Conservation (phyloP, 129 eudicot genomes). For the Rutidosis leptorrhynchoides region DNA sequence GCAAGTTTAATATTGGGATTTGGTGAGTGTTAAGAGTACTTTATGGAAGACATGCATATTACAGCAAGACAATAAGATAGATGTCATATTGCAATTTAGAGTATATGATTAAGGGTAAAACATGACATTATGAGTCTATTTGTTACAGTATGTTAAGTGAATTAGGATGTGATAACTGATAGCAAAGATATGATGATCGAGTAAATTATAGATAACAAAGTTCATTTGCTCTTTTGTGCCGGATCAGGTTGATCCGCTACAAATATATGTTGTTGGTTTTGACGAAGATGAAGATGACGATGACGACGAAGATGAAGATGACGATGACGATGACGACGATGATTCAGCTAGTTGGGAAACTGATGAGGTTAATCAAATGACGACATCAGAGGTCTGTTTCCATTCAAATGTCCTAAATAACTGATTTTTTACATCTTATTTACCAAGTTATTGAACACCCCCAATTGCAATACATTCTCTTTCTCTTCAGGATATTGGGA, state of each 20-base stretch:
- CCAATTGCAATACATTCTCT: conserved; percentile 1
- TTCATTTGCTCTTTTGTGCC: conserved; percentile 23
- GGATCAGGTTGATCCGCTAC: conserved; percentile 93
- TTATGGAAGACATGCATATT: conserved; percentile 13
- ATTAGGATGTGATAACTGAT: too few species aligned
- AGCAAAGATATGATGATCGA: too few species aligned
- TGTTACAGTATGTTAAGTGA: too few species aligned
- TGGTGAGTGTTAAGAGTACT: neutral
- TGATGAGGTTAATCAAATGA: conserved; percentile 65
- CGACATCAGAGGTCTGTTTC: conserved; percentile 51
- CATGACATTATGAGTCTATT: conserved; percentile 7
- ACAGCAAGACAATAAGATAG: conserved; percentile 6
- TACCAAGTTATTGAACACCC: too few species aligned
- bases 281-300: conserved; percentile 63
- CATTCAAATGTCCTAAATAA: conserved; percentile 12
- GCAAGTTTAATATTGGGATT: neutral
- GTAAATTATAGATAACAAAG: too few species aligned
- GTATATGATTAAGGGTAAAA: neutral
- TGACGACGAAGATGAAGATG: conserved; percentile 69
- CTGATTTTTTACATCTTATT: neutral
- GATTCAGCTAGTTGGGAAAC: conserved; percentile 99
- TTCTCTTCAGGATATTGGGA: conserved; percentile 48
- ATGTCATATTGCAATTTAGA: neutral
- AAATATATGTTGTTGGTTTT: conserved; percentile 95
- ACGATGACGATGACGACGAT: too few species aligned